Base-by-base conservation (phyloP, 352 stramenopile genomes). In the Phytophthora parvispora region DNA sequence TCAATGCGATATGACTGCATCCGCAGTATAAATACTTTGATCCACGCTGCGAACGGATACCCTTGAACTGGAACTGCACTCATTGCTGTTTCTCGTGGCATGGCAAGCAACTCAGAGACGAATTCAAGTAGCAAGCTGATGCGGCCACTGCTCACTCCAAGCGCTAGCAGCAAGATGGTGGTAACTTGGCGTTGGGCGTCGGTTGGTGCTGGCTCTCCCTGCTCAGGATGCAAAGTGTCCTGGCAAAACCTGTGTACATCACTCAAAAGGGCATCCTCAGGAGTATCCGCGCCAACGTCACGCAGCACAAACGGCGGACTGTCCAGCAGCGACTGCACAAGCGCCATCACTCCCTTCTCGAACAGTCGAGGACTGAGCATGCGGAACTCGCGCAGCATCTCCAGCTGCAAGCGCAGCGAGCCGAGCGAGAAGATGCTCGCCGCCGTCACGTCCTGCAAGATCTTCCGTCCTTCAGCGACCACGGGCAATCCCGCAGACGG, bases 371-470 rank as follows among this genome's bases (percentile, higher is more conserved):
- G 74, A 57, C 66, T 81, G 9, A 69, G 43, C 4, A 48, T 54
- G 6, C 81, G 81, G 27, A 91, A 91, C 32, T 85, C 80, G 1
- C 74, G 82, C 38, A 94, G 64, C 78, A 92, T 90, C 49, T 90
- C 78, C 28, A 94, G 69, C 54, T 94, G 86, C 50, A 94, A 66
- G 8, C 84, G 82, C n/a, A 92, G 73, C 27, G 79, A 89, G 1
- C 64, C 63, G 4, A 91, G 68, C 1, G 74, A 75, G 22, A 93
- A 93, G 22, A 93, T 47, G 32, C 75, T 77, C 3, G 59, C 57
- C 0, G 67, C 55, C 1, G 77, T 69, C 7, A 73, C 64, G n/a
- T 62, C 57, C 8, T 57, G 45, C 0, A 49, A 75, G 45, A 77
- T 74, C 18, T 53, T 60, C 1, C 13, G 36, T 54, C 51, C n/a